phyloP scores from a whole-genome alignment of 2,329 filamentous ascomycete species.

The Calonectria crousiana region DNA sequence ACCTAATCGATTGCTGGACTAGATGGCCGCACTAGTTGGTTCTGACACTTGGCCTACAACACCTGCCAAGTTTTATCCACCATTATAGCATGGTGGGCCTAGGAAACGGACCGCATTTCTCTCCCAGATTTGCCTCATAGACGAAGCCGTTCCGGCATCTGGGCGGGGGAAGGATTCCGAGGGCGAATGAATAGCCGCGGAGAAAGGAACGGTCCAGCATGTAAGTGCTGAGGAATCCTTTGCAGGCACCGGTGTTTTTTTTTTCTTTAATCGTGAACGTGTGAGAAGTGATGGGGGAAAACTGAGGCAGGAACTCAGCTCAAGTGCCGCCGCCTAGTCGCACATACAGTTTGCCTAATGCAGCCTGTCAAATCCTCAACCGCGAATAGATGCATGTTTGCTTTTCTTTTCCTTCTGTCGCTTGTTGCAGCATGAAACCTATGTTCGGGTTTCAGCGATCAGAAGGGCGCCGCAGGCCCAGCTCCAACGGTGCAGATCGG shows the following conservation, averaged over 20 bases:
- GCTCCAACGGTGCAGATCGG: constrained; percentile 1
- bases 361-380: not conserved
- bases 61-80: not conserved
- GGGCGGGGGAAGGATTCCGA: not conserved
- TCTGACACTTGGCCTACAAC: not conserved
- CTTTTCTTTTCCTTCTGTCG: not conserved
- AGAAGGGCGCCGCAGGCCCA: not conserved
- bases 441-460: not conserved
- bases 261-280: not conserved
- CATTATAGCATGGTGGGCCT: not conserved
- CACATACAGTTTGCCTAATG: constrained; percentile 8
- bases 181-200: not conserved
- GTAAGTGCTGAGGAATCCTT: constrained; percentile 7
- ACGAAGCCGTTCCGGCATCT: constrained; percentile 8
- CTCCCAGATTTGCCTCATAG: constrained; percentile 1
- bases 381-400: not conserved
- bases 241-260: not conserved
- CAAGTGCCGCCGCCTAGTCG: not conserved
- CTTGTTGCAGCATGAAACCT: not conserved
- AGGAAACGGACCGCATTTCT: not conserved
- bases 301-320: not conserved
- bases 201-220: not conserved
- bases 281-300: not conserved
- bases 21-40: not conserved
- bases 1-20: constrained; percentile 4